These are phyloP conservation scores for Microdochium nivale DNA, from an alignment of 2,329 filamentous ascomycete species.

Conservation along the genomic window DNA sequence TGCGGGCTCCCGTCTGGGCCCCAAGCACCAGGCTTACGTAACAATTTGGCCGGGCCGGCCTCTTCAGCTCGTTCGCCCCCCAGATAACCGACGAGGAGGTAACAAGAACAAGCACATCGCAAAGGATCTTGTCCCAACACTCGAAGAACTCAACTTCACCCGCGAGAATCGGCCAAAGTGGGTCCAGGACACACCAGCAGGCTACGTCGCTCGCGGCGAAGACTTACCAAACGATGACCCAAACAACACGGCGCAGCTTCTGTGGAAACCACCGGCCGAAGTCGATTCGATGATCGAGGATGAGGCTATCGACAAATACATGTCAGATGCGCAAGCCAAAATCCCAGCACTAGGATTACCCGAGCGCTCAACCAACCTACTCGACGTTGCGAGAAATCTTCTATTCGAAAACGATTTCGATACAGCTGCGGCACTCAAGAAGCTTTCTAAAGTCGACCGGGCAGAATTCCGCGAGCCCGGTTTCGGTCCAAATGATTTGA, in stretches of 20 bases:
- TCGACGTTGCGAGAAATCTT: conserved; percentile 72
- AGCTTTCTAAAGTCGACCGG: conserved; percentile 59
- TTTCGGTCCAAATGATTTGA: conserved; percentile 67
- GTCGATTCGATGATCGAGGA: conserved; percentile 36
- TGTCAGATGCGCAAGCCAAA: conserved; percentile 58
- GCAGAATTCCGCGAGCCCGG: conserved; percentile 78
- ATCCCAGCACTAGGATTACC: conserved; percentile 60
- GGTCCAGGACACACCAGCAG: conserved; percentile 83
- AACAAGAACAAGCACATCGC: conserved; percentile 71
- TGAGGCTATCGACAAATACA: conserved; percentile 65
- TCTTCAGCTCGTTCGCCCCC: conserved; percentile 82
- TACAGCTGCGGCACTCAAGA: conserved; percentile 58
- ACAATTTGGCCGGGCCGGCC: conserved; percentile 77
- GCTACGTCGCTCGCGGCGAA: conserved; percentile 78
- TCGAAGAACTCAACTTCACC: conserved; percentile 74
- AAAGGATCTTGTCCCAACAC: conserved; percentile 69
- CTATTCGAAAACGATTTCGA: conserved; percentile 68
- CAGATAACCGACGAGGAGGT: conserved; percentile 74
- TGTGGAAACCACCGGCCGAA: conserved; percentile 68
- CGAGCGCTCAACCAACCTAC: conserved; percentile 72
- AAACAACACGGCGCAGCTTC: conserved; percentile 62
- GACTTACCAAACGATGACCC: conserved; percentile 65
- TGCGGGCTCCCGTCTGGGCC: conserved; percentile 84
- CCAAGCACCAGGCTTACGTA: conserved; percentile 83
- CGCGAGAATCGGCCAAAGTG: conserved; percentile 82